Evolutionary conservation across 177 flowering plant species (phyloP), one percentile per base, ranked within the genome.

Genomic region (Vitis hybrid): DNA sequence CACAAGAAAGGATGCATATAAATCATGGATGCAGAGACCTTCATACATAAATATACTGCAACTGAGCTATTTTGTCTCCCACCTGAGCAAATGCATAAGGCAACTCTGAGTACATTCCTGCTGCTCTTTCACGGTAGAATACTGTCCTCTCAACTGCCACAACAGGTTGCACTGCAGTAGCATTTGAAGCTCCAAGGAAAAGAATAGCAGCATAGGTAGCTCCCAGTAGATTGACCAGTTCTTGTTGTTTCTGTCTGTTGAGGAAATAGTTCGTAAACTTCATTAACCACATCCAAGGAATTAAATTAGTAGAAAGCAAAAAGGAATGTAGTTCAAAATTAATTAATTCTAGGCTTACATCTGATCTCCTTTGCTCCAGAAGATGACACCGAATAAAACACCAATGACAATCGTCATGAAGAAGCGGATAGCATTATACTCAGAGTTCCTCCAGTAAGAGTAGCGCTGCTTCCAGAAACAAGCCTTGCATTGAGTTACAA

Each of bases 41-140:
- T 35, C 46, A 35, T 35, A 35, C 46, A 2, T 1, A n/a, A 46
- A 19, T 2, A 32, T 65, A 3, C 13, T 19, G n/a, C 19, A 2
- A 19, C 6, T 18, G 9, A 51, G 0, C 19, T 16, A 27, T 27
- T 27, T 27, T 27, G 27, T 27, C 4, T 15, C 12, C 65, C 62
- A 78, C 84, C 74, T 73, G 78, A 62, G 80, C 78, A 80, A 82
- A 72, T 60, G 85, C 82, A 62, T 82, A 82, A 57, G 85, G 82
- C 66, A 79, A 30, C 19, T 72, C 77, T 14, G 85, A 79, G 30
- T 79, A 80, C 85, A 82, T 82, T 60, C 85, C 83, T 0, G 84
- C 80, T 16, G 84, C 84, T 72, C 76, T 71, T 67, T 81, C 84
- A 8, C 84, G 82, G 66, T 81, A 81, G 74, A 78, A 81, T 24